Percentiles rank a stretch among this genome's conserved stretches.
phyloP scores from a whole-genome alignment of 495 filamentous ascomycete genomes.

The Tuber umbilicatum region DNA sequence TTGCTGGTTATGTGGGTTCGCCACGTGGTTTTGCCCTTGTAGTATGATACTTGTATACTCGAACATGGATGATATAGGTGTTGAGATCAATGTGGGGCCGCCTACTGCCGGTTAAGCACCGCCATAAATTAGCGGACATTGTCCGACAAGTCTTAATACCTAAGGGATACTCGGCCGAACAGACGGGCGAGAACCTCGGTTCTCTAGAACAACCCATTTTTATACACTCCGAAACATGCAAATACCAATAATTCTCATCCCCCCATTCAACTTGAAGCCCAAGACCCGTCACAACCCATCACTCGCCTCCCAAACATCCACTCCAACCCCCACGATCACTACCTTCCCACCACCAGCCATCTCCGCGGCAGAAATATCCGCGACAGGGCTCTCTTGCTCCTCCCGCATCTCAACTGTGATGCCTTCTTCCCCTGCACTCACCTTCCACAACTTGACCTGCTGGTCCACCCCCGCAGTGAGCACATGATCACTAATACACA shows the following conservation, averaged over 20 bases:
- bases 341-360: slow-evolving; percentile 21
- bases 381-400: slow-evolving; percentile 57
- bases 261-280: not conserved
- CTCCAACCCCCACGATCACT: slow-evolving; percentile 49
- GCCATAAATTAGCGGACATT: not conserved
- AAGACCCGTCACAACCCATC: not conserved
- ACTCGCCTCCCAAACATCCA: slow-evolving; percentile 47
- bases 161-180: not conserved
- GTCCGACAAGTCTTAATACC: not conserved
- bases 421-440: slow-evolving; percentile 20
- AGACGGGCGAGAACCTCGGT: not conserved
- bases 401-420: slow-evolving; percentile 45
- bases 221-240: not conserved
- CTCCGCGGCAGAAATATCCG: slow-evolving; percentile 29
- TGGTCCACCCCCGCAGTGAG: slow-evolving; percentile 74
- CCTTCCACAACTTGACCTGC: slow-evolving; percentile 66
- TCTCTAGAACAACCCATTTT: not conserved
- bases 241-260: not conserved
- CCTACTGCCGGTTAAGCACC: not conserved
- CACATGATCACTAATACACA: slow-evolving; percentile 47
- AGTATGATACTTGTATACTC: not conserved
- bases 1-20: not conserved
- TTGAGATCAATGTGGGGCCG: not conserved
- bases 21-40: not conserved
- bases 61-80: not conserved